Base-by-base conservation (phyloP, 192 early-diverging fungal species). In the Radiomyces spectabilis region DNA sequence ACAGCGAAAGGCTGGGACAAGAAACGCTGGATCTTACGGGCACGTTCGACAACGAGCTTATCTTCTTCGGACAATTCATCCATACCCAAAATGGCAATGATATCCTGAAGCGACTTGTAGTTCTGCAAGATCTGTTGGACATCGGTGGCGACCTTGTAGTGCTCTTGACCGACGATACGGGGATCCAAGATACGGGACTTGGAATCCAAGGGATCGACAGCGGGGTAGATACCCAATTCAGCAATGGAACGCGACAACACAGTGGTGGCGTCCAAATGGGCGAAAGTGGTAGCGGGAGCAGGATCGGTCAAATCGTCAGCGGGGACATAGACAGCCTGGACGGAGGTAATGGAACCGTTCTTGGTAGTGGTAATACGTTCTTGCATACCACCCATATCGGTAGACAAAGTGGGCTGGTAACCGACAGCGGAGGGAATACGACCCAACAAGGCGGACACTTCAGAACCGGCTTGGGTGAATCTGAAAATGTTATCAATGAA, bases 401-500 rank as follows among this genome's bases (percentile, higher is more conserved):
- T 95, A 80, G 93, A 88, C 55, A 94, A 84, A 37, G 95, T 98
- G 72, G 95, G 95, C 79, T 98, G 95, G 86, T 98, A 98, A 84
- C 95, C 95, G 78, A 98, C 95, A 79, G 95, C 95, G 39, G 95
- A 98, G 63, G 95, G 93, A 71, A 98, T 98, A 93, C 95, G 93
- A 71, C 93, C 93, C 63, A 98, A 85, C 65, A 98, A 80, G 50
- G 95, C 93, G 81, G 95, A 98, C 85, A 97, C 94, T 73, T 98
- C 95, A 55, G 95, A 98, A 92, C 95, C 95, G 73, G 95, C 95
- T 80, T 98, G 95, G 41, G 93, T 98, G 87, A 98, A 98, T 72
- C 95, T 85, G 93, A 98, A 98, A 89, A 98, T 95, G 87, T 98
- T 98, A 88, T 98, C 95, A 73, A 98, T 89, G 83, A 98, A 98